Base-by-base conservation (phyloP, 208 protist genomes). In the Leishmania gerbilli region DNA sequence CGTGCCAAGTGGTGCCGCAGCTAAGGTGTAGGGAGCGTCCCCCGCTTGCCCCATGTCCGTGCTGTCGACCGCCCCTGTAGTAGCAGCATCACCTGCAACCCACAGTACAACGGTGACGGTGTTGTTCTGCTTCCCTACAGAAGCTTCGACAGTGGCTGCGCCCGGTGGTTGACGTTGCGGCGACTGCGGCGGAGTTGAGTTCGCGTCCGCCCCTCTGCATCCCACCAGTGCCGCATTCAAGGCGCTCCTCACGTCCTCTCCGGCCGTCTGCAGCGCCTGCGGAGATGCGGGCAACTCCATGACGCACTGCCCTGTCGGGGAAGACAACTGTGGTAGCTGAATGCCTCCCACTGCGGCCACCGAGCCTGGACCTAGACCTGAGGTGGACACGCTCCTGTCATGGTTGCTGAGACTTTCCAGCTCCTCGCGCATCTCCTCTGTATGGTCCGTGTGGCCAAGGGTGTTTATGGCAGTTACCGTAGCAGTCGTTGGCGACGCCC, bases 51-150 rank as follows among this genome's bases (percentile, higher is more conserved):
- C 49, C 3, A 37, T n/a, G 13, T 64, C 53, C 34, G 51, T 62
- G 31, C 15, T n/a, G 34, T 40, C 51, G 9, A 27, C 47, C 31
- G 7, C 51, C n/a, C n/a, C 6, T 76, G 45, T 27, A 13, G 47
- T 34, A 24, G 72, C 53, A 34, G 24, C 72, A 42, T 64, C 72
- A 42, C 6, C 53, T 1, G 76, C 76, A 15, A 80, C 49, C 81
- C 81, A 84, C 71, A 84, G 42, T 7, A 84, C 71, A 24, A 84
- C 81, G 21, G 76, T 78, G 19, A 84, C 81, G 3, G 81, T 80
- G 3, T 68, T 34, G 1, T 55, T 72, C 17, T n/a, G 19, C 11
- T 37, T 27, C 15, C 47, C 27, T 13, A 45, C 79, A 49, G 24
- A 3, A 42, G 47, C 3, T 55, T 1, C 49, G 51, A 34, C 37